Evolutionary conservation across 2,329 filamentous ascomycete species (phyloP), one percentile per base, ranked within the genome.

Genomic region (Cryphonectria naterciae): DNA sequence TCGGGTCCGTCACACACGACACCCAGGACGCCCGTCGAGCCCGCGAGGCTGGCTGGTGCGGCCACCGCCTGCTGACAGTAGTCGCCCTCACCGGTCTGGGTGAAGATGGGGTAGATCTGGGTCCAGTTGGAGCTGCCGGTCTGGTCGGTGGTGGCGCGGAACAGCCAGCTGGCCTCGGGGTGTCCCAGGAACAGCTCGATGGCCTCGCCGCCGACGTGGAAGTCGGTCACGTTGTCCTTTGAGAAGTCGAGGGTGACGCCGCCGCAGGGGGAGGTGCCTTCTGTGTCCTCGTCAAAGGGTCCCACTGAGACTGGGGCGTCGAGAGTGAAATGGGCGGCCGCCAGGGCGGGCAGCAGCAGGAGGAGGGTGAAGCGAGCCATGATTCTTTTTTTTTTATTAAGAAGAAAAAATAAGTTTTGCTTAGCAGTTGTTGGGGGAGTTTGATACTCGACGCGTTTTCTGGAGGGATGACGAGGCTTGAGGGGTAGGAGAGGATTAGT

Each of bases 161-260:
- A 86, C 22, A 90, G 82, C 85, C 84, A 90, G 68, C 81, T 86
- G 74, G 82, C 80, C 76, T 87, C 82, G 4, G 85, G 81, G 75
- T 91, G 88, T 3, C 82, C 83, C 10, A 84, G 81, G 10, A 78
- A 79, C 65, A 86, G 76, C 71, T 83, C 81, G 46, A 90, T 80
- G 70, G 85, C 80, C 74, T 89, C 85, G 74, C 88, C 87, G 74
- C 80, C 86, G 71, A 89, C 85, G 76, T 89, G 84, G 78, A 89
- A 89, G 74, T 88, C 81, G 67, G 82, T 82, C 35, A 80, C 74
- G 63, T 80, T 80, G 73, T 78, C 74, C 10, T 74, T 74, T 68
- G 75, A 63, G 68, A 87, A 83, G 73, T 85, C 80, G 43, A 85
- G 80, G 0, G 80, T 79, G 77, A 84, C 84, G 73, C 87, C 85